phyloP scores from a whole-genome alignment of 768 basidiomycete genomes.

The Lanmaoa pseudosensibilis region DNA sequence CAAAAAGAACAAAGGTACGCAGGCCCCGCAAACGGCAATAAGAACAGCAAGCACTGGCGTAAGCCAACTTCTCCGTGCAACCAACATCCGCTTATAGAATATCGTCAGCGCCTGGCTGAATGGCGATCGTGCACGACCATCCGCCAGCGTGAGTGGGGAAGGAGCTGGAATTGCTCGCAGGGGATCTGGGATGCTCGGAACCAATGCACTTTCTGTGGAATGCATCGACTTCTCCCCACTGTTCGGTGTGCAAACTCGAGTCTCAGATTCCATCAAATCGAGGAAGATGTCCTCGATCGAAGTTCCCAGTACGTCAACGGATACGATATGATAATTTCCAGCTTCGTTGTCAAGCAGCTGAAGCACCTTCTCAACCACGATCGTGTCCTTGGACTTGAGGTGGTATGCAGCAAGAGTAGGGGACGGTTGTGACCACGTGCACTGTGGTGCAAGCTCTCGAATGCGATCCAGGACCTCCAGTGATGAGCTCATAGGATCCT shows the following conservation, averaged over 20 bases:
- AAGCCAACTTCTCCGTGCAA: slow-evolving; percentile 69
- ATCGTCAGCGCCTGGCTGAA: slow-evolving; percentile 70
- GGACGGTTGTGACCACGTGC: slow-evolving; percentile 44
- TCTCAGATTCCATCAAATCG: slow-evolving; percentile 54
- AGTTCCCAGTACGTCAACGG: slow-evolving; percentile 69
- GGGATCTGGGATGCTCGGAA: neutral
- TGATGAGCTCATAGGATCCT: slow-evolving; percentile 14
- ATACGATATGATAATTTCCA: slow-evolving; percentile 38
- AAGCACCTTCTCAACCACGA: slow-evolving; percentile 54
- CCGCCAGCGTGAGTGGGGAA: slow-evolving; percentile 33
- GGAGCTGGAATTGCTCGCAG: neutral
- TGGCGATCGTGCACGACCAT: slow-evolving; percentile 54
- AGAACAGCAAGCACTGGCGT: slow-evolving; percentile 54
- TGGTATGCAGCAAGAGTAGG: slow-evolving; percentile 51
- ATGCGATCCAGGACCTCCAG: slow-evolving; percentile 42
- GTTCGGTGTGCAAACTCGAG: slow-evolving; percentile 18
- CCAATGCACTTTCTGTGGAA: slow-evolving; percentile 2
- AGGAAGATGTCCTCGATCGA: slow-evolving; percentile 85
- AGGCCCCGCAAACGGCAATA: slow-evolving; percentile 60
- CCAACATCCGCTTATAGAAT: slow-evolving; percentile 66
- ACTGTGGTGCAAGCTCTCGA: slow-evolving; percentile 44
- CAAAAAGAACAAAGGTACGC: slow-evolving; percentile 69
- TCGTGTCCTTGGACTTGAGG: slow-evolving; percentile 59
- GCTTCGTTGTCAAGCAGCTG: slow-evolving; percentile 50
- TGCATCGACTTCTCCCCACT: slow-evolving; percentile 26